Evolutionary conservation across 805 yeast species (phyloP).

Genomic region (Kazachstania africana): DNA sequence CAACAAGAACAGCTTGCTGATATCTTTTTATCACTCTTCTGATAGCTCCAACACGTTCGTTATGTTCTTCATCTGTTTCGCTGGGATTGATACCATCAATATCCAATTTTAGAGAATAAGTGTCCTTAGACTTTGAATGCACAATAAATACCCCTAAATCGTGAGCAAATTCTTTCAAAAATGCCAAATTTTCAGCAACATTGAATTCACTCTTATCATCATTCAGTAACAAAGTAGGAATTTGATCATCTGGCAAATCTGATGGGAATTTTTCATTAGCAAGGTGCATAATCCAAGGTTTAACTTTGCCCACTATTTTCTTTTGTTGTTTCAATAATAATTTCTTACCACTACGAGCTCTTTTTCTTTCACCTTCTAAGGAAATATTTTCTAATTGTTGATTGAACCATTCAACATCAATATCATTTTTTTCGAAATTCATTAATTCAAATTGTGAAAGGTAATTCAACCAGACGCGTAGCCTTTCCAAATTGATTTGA

Average conservation of each 20-base stretch:
- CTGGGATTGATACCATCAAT: slow-evolving; percentile 61
- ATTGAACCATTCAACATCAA: slow-evolving; percentile 88
- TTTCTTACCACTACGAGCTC: slow-evolving; percentile 54
- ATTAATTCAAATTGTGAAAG: slow-evolving; percentile 72
- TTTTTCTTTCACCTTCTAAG: slow-evolving; percentile 55
- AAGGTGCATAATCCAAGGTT: slow-evolving; percentile 35
- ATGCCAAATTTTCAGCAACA: slow-evolving; percentile 37
- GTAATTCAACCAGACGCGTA: slow-evolving; percentile 64
- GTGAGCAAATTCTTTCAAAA: slow-evolving; percentile 50
- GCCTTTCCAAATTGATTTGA: slow-evolving; percentile 58
- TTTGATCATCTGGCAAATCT: slow-evolving; percentile 33
- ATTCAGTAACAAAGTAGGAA: slow-evolving; percentile 30
- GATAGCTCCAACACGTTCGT: slow-evolving; percentile 38
- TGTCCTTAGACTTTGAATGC: slow-evolving; percentile 46
- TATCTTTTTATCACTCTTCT: slow-evolving; percentile 50
- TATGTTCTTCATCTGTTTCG: slow-evolving; percentile 56
- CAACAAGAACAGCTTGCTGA: slow-evolving; percentile 48
- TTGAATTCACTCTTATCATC: slow-evolving; percentile 27
- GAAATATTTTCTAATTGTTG: slow-evolving; percentile 72
- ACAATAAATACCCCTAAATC: slow-evolving; percentile 57
- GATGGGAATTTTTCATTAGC: slow-evolving; percentile 22
- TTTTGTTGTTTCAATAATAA: slow-evolving; percentile 61
- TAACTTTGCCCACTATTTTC: slow-evolving; percentile 48
- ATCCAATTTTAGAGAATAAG: slow-evolving; percentile 52
- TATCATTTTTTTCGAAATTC: slow-evolving; percentile 71